These are phyloP conservation scores for Claviceps purpurea DNA, from an alignment of 2,329 filamentous ascomycete species.

Conservation along the genomic window DNA sequence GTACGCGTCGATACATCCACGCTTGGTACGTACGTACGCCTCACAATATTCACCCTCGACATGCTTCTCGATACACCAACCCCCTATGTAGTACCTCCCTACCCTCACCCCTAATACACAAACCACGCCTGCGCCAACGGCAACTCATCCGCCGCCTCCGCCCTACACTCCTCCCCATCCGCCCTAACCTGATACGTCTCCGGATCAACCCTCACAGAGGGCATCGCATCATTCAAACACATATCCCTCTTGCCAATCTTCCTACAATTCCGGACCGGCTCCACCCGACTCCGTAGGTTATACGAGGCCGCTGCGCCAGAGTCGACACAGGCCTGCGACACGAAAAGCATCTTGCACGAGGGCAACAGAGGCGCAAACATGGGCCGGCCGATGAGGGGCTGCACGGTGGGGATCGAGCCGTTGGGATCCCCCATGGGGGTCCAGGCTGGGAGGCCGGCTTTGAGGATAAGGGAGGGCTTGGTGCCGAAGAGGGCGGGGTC, in stretches of 20 bases:
- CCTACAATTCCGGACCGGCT: slow-evolving; percentile 65
- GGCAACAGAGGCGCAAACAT: slow-evolving; percentile 76
- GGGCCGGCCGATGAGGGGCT: slow-evolving; percentile 69
- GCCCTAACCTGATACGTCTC: slow-evolving; percentile 83
- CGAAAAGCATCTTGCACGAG: slow-evolving; percentile 64
- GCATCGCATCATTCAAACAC: slow-evolving; percentile 76
- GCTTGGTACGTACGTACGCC: too few relatives aligned
- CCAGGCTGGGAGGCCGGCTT: slow-evolving; percentile 75
- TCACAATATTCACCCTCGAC: too few relatives aligned
- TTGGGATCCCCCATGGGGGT: slow-evolving; percentile 79
- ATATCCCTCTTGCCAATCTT: slow-evolving; percentile 71
- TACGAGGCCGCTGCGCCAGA: slow-evolving; percentile 58
- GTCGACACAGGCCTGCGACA: slow-evolving; percentile 58
- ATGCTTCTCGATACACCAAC: too few relatives aligned
- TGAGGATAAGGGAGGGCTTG: slow-evolving; percentile 70
- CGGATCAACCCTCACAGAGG: slow-evolving; percentile 81
- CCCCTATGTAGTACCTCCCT: too few relatives aligned
- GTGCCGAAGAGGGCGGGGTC: slow-evolving; percentile 72
- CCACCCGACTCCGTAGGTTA: slow-evolving; percentile 63
- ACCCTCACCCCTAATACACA: slow-evolving; percentile 23
- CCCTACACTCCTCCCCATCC: slow-evolving; percentile 60
- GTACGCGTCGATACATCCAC: too few relatives aligned
- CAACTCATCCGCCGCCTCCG: slow-evolving; percentile 56
- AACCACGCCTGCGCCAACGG: slow-evolving; percentile 69
- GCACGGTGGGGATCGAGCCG: slow-evolving; percentile 74